Evolutionary conservation across 2,329 filamentous ascomycete species (phyloP).

Genomic region (Graphium sp.): DNA sequence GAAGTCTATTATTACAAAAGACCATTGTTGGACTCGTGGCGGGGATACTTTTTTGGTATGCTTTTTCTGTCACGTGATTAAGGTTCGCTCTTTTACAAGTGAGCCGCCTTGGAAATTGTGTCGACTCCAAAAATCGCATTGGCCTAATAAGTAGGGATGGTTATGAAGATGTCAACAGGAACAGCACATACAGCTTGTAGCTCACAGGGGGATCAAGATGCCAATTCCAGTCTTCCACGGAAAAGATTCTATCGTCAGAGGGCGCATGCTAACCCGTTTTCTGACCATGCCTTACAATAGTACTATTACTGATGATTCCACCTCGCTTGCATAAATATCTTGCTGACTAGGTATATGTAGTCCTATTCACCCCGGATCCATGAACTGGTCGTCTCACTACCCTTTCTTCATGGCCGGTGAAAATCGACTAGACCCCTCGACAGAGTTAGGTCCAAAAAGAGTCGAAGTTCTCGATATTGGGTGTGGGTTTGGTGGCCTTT

Average conservation of each 20-base stretch:
- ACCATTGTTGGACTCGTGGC: too few relatives aligned
- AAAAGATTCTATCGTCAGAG: slow-evolving; percentile 96
- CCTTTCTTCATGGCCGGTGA: slow-evolving; percentile 50
- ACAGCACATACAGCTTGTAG: too few relatives aligned
- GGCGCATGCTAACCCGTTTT: slow-evolving; percentile 96
- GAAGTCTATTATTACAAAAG: too few relatives aligned
- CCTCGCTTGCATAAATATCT: neutral
- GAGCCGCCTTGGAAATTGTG: slow-evolving; percentile 3
- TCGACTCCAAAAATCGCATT: slow-evolving; percentile 1
- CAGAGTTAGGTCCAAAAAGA: slow-evolving; percentile 28
- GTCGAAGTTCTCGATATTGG: slow-evolving; percentile 94
- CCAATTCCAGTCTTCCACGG: slow-evolving; percentile 52
- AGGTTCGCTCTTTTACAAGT: too few relatives aligned
- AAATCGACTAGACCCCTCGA: neutral
- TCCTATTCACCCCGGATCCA: slow-evolving; percentile 59
- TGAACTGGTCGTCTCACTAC: slow-evolving; percentile 84
- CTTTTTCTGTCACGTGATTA: too few relatives aligned
- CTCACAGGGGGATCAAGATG: too few relatives aligned
- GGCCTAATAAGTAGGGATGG: neutral
- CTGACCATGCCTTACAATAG: slow-evolving; percentile 83
- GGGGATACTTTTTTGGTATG: too few relatives aligned
- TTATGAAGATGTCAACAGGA: too few relatives aligned
- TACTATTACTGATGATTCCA: slow-evolving; percentile 21
- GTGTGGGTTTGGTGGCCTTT: slow-evolving; percentile 84
- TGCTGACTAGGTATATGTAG: slow-evolving; percentile 24